These are phyloP conservation scores for Phytophthora pini DNA, from an alignment of 352 stramenopile genomes.

Conservation along the genomic window DNA sequence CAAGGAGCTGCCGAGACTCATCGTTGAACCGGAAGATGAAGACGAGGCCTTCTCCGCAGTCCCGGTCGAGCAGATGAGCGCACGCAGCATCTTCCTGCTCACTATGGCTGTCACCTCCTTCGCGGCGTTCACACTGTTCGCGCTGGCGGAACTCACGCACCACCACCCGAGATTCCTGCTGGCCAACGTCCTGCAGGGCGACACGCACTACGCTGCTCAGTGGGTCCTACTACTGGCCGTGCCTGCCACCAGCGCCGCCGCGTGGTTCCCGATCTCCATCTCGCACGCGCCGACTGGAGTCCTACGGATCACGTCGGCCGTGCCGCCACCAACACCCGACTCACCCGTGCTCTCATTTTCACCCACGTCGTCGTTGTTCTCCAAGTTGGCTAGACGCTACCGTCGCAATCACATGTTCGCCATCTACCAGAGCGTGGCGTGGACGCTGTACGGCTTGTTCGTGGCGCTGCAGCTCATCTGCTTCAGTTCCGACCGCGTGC, in stretches of 20 bases:
- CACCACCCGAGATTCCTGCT: constrained; percentile 49
- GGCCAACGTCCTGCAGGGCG: constrained; percentile 36
- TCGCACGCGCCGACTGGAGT: constrained; percentile 29
- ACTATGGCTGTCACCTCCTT: constrained; percentile 63
- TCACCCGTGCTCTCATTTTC: constrained; percentile 26
- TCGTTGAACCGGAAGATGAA: constrained; percentile 28
- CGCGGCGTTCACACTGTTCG: constrained; percentile 69
- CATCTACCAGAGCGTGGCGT: constrained; percentile 72
- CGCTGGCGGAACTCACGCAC: constrained; percentile 58
- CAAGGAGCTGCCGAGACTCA: constrained; percentile 19
- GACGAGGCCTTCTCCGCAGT: constrained; percentile 32
- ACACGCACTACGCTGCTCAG: constrained; percentile 47
- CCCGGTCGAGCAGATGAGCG: constrained; percentile 47
- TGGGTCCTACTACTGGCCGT: constrained; percentile 56
- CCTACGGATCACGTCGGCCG: constrained; percentile 43
- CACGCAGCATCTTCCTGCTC: constrained; percentile 63
- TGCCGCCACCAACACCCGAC: constrained; percentile 25
- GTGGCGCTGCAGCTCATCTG: constrained; percentile 52
- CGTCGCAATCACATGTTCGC: constrained; percentile 64
- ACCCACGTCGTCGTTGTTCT: constrained; percentile 32
- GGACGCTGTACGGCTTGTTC: constrained; percentile 66
- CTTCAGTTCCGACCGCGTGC: constrained; percentile 17
- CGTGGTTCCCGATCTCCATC: constrained; percentile 66
- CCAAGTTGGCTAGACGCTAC: constrained; percentile 35
- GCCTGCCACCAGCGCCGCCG: constrained; percentile 63